Conservation (phyloP, 352 stramenopile genomes). For the Pythium graminicola region DNA sequence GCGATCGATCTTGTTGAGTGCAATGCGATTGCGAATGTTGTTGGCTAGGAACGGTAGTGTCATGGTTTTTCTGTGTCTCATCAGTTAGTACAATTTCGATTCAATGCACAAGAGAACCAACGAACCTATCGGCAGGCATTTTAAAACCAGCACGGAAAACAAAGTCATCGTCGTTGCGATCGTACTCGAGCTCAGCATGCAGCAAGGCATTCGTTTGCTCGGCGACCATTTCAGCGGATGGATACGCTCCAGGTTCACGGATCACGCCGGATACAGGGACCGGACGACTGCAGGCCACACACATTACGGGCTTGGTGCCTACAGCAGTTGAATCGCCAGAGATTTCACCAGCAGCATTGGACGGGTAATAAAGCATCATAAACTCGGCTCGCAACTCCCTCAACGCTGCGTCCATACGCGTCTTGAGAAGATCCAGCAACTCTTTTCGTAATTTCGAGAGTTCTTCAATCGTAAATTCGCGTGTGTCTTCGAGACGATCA, state of each 20-base stretch:
- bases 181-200: slow-evolving; percentile 35
- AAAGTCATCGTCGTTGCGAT: slow-evolving; percentile 66
- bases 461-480: slow-evolving; percentile 55
- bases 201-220: slow-evolving; percentile 25
- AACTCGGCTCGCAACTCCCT: slow-evolving; percentile 61
- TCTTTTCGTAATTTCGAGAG: slow-evolving; percentile 55
- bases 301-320: slow-evolving; percentile 77
- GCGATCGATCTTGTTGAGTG: slow-evolving; percentile 63
- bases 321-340: slow-evolving; percentile 66
- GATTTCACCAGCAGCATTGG: slow-evolving; percentile 17
- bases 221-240: slow-evolving; percentile 32
- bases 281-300: slow-evolving; percentile 69
- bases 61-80: slow-evolving; percentile 47
- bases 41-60: slow-evolving; percentile 66
- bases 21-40: slow-evolving; percentile 55
- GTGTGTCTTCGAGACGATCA: slow-evolving; percentile 53
- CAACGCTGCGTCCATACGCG: slow-evolving; percentile 45
- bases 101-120: not conserved
- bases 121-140: slow-evolving; percentile 72
- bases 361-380: slow-evolving; percentile 36
- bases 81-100: not conserved
- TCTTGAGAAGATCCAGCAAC: slow-evolving; percentile 54
- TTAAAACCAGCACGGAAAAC: slow-evolving; percentile 79
- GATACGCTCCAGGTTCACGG: slow-evolving; percentile 43
- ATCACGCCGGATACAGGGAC: slow-evolving; percentile 55